Evolutionary conservation across 2,329 filamentous ascomycete genomes (phyloP), one percentile per base, ranked within the genome.

Genomic region (Pseudogymnoascus sp.): DNA sequence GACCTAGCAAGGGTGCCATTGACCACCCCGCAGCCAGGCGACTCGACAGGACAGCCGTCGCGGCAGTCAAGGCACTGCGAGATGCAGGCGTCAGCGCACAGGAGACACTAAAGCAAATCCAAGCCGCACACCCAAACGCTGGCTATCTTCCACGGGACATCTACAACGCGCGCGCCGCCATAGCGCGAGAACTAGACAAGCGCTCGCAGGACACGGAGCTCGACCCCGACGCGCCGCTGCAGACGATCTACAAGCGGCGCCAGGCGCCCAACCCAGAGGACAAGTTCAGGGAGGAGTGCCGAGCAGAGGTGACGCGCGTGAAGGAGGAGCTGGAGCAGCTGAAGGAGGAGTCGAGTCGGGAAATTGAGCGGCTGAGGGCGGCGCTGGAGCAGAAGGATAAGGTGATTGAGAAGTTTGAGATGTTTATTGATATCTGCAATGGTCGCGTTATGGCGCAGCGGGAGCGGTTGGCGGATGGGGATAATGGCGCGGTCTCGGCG

Each of bases 401-500:
- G 69, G 79, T 82, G 65, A 87, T 88, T 63, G 74, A 80, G 65
- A 85, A 82, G 70, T 88, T 87, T 68, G 85, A 88, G 74, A 85
- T 86, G 81, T 88, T 88, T 62, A 87, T 88, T 69, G 85, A 88
- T 72, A 86, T 88, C 63, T 87, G 85, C 71, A 88, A 88, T 69
- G 80, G 86, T 71, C 77, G 85, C 60, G 85, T 87, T 66, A 87
- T 87, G 78, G 78, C 86, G 62, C 83, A 85, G 72, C 77, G 84
- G 61, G 81, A 85, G 69, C 78, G 81, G 66, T 76, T 87, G 44
- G 70, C 64, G 13, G 74, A 74, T n/a, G 70, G 65, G 19, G 50
- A 57, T 57, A 35, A 57, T 57, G 50, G n/a, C 15, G 17, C 50
- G 1, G 28, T 5, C 28, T 33, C 28, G 28, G 28, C 50, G 50